Evolutionary conservation across 305 asterid species (phyloP).

Genomic region (Fraxinus baroniana): DNA sequence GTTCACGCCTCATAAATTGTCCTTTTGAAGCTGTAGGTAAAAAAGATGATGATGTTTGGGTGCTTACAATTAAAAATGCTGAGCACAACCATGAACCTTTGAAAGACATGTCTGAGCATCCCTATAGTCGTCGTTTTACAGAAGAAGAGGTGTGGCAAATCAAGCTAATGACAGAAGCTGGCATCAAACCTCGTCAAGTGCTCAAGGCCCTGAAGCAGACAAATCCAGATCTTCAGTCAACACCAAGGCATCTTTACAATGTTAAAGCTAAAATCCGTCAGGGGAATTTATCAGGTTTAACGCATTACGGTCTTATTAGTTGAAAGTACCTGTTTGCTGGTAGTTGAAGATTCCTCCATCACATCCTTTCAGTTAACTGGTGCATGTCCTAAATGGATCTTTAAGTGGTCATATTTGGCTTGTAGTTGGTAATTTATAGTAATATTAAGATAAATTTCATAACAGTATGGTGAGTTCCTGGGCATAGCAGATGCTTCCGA

Average conservation of each 20-base stretch:
- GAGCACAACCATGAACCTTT: slow-evolving; percentile 52
- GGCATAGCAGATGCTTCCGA: background rate
- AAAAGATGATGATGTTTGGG: slow-evolving; percentile 49
- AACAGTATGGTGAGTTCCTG: background rate
- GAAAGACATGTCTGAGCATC: slow-evolving; percentile 51
- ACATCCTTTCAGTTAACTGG: background rate
- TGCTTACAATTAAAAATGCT: slow-evolving; percentile 41
- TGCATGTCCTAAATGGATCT: background rate
- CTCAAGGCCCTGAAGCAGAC: slow-evolving; percentile 43
- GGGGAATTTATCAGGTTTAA: slow-evolving; percentile 37
- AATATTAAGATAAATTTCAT: background rate
- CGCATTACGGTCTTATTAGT: background rate
- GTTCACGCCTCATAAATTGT: slow-evolving; percentile 50
- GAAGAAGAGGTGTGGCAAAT: slow-evolving; percentile 43
- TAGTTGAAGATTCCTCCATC: background rate
- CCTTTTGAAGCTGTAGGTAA: slow-evolving; percentile 53
- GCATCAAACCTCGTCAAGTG: slow-evolving; percentile 42
- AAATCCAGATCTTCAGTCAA: slow-evolving; percentile 47
- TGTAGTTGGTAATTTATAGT: background rate
- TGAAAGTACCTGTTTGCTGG: background rate
- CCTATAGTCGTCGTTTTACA: slow-evolving; percentile 45
- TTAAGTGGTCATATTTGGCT: background rate
- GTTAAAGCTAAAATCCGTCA: slow-evolving; percentile 48
- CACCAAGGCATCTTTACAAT: slow-evolving; percentile 51
- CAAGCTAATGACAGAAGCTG: slow-evolving; percentile 50